Conservation (phyloP, 768 basidiomycete genomes). For the Lactifluus echinatus region DNA sequence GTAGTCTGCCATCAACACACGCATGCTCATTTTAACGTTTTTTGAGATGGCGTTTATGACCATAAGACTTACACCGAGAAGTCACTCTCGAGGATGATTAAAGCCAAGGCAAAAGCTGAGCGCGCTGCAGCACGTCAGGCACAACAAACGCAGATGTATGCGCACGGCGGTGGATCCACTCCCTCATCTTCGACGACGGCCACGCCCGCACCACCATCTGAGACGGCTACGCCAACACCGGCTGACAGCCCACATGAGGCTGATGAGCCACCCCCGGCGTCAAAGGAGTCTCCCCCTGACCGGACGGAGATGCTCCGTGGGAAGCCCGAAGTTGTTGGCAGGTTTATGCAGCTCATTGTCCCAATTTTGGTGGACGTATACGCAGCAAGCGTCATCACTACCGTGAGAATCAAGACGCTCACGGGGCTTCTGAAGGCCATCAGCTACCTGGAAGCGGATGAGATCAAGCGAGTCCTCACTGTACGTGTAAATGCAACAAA, state of each 20-base stretch:
- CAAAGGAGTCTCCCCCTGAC: conserved; percentile 38
- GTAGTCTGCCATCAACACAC: neutral
- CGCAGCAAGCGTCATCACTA: conserved; percentile 88
- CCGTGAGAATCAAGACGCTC: conserved; percentile 83
- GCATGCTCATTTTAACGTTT: neutral
- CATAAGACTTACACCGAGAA: conserved; percentile 87
- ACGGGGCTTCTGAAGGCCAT: conserved; percentile 85
- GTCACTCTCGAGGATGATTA: conserved; percentile 61
- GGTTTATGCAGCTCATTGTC: conserved; percentile 82
- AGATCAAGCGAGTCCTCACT: conserved; percentile 65
- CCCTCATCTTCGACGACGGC: conserved; percentile 16
- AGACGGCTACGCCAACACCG: conserved; percentile 29
- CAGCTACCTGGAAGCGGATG: conserved; percentile 74
- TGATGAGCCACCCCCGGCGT: conserved; percentile 6
- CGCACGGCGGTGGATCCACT: neutral
- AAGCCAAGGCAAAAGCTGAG: conserved; percentile 78
- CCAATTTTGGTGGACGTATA: conserved; percentile 98
- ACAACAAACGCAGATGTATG: conserved; percentile 11
- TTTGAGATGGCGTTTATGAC: conserved; percentile 88
- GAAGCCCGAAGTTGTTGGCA: conserved; percentile 65
- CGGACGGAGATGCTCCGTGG: conserved; percentile 70
- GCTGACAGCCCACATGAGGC: conserved; percentile 23
- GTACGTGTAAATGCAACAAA: conserved; percentile 37
- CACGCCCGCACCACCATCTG: conserved; percentile 26
- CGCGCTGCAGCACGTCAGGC: conserved; percentile 61